Percentiles rank a stretch among this genome's conserved stretches.
These are phyloP conservation scores for Cyclotella sp. DNA, from an alignment of 108 stramenopile species.

Conservation along the genomic window DNA sequence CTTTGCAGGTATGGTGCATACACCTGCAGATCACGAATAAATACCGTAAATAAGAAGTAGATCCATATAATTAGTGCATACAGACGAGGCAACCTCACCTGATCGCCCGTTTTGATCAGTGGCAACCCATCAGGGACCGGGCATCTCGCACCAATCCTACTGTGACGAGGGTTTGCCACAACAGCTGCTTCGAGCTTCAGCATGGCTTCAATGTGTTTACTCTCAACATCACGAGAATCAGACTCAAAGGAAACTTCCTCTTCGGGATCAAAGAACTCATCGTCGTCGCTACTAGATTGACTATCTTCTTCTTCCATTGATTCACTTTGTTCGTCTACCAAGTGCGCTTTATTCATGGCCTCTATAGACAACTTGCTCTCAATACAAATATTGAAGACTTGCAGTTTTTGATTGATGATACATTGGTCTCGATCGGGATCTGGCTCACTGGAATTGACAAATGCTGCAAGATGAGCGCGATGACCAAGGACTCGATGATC, in stretches of 20 bases:
- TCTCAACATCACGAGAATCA: constrained; percentile 25
- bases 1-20: constrained; percentile 88
- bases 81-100: constrained; percentile 29
- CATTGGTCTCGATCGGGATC: constrained; percentile 80
- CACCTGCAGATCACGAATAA: constrained; percentile 39
- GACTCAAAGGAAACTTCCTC: constrained; percentile 41
- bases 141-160: constrained; percentile 78
- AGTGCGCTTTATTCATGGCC: constrained; percentile 31
- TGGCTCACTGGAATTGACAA: constrained; percentile 62
- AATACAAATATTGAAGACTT: constrained; percentile 82
- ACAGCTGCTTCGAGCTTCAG: constrained; percentile 35
- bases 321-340: background rate
- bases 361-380: constrained; percentile 74
- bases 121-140: constrained; percentile 62
- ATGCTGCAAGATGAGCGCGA: constrained; percentile 56
- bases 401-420: constrained; percentile 86
- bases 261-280: constrained; percentile 50
- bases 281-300: constrained; percentile 30
- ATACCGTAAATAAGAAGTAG: background rate
- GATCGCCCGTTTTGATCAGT: constrained; percentile 65
- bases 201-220: constrained; percentile 42
- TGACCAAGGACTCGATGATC: constrained; percentile 49
- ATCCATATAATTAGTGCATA: background rate
- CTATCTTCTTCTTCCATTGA: constrained; percentile 20
- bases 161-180: constrained; percentile 19